Evolutionary conservation across 2,329 filamentous ascomycete species (phyloP).

Genomic region (Hysterium pulicare): DNA sequence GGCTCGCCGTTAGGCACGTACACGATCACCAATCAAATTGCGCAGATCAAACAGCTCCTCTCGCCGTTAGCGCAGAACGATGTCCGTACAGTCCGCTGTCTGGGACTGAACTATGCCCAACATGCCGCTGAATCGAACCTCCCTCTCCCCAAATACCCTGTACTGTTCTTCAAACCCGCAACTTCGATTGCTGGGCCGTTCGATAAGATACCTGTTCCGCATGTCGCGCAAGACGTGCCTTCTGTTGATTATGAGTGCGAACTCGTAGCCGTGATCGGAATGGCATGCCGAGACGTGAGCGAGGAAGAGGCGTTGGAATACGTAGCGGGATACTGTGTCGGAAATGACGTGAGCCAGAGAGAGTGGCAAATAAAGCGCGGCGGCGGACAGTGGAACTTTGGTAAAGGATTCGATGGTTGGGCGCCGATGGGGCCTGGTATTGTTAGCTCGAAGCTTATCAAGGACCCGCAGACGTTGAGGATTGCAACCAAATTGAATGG

Average conservation of each 20-base stretch:
- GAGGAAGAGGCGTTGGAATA: conserved; percentile 43
- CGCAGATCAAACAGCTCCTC: neutral
- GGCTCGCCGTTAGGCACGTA: conserved; percentile 62
- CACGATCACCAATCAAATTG: conserved; percentile 60
- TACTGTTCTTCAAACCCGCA: conserved; percentile 67
- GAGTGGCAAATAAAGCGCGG: conserved; percentile 43
- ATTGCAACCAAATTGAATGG: conserved; percentile 46
- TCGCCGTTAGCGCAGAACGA: neutral
- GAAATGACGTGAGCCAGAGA: conserved; percentile 53
- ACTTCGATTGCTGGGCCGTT: conserved; percentile 1
- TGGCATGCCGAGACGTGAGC: conserved; percentile 46
- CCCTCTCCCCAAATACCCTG: conserved; percentile 66
- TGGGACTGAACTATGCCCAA: conserved; percentile 25
- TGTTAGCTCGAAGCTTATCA: conserved; percentile 39
- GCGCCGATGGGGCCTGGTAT: conserved; percentile 51
- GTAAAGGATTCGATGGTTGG: conserved; percentile 53
- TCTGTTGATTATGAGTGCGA: conserved; percentile 19
- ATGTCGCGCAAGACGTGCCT: conserved; percentile 11
- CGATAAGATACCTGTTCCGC: conserved; percentile 11
- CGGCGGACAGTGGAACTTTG: conserved; percentile 49
- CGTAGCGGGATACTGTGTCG: conserved; percentile 50
- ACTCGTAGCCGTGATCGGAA: conserved; percentile 45
- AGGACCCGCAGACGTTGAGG: conserved; percentile 38
- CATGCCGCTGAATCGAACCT: conserved; percentile 50
- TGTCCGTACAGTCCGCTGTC: conserved; percentile 6